Base-by-base conservation (phyloP, 148 eudicot genomes). In the Fagopyrum homotropicum region DNA sequence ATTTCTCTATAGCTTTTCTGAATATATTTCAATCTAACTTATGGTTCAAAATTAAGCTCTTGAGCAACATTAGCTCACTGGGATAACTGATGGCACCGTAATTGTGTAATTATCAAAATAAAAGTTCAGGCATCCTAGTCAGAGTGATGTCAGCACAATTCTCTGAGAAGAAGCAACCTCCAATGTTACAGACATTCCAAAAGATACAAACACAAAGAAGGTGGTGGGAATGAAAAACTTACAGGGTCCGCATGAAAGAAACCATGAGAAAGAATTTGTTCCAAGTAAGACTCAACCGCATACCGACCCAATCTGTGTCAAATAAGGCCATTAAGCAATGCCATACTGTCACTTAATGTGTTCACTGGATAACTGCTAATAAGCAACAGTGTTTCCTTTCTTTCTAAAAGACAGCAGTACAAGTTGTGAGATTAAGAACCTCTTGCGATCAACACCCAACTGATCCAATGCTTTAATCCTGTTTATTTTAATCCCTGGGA, bases 241-340 rank as follows among this genome's bases (percentile, higher is more conserved):
- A 94, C 98, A 57, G 98, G 98, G 75, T 94, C 98, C 74, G 98
- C 98, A 84, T 94, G 98, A 85, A 94, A 94, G 77, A 93, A 94
- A 11, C 98, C 98, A 83, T 91, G 97, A 75, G 98, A 84, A 75
- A 93, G 87, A 76, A 92, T 92, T 77, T 92, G 97, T 60, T 92
- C 98, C 84, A 94, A 83, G 80, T 91, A 94, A 51, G 98, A 91
- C 78, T 95, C 98, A 79, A 95, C 98, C 83, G 98, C 97, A 85
- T 95, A 95, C 30, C 97, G 85, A n/a, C 97, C 84, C 83, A 95
- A 82, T 85, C 98, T 95, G 88, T 57, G 77, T 71, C 44, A 79
- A 43, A 43, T 5, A 73, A 56, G 68, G 17, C 16, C 72, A 72
- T 51, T 29, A 51, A 64, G 12, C 17, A 40, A 66, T 2, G 47